Base-by-base conservation (phyloP, 2,329 filamentous ascomycete species). In the Trichoderma sp. region DNA sequence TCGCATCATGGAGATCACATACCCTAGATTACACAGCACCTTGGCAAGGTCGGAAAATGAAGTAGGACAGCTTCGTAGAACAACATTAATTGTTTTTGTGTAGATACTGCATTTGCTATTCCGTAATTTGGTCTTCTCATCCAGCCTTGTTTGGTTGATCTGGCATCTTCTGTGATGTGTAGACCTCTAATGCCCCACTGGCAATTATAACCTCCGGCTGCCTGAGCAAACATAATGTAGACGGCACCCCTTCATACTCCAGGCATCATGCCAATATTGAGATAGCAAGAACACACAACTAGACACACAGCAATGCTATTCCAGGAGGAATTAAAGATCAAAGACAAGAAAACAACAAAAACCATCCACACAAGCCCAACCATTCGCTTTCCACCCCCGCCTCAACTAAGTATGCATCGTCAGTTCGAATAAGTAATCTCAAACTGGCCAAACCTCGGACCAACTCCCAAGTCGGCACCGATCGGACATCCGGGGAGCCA, bases 401-500 rank as follows among this genome's bases (percentile, higher is more conserved):
- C 19, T 45, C 10, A 48, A 10, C 19, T 22, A n/a, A n/a, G n/a
- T 48, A 48, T 48, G 22, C 25, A 6, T n/a, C n/a, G 10, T 17
- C 17, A 9, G 4, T 13, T 9, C n/a, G 19, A 3, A 22, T 29
- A 54, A 29, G 22, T 39, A 15, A 53, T 53, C 25, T 45, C 34
- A 53, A 53, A 34, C 22, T 50, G 59, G 59, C 35, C 59, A 63
- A 63, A 39, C 59, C 22, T 63, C 45, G 59, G 59, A 39, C 15
- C 59, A 53, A 53, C 45, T 22, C 8, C 35, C 22, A 37, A 27
- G 34, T 52, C 59, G 59, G 59, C 59, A 25, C 45, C 45, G 59
- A 53, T 53, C 45, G 45, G 45, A 37, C 32, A 63, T 63, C 59
- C 59, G 59, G 48, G 22, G 34, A 37, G 59, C 59, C 48, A 63